phyloP scores from a whole-genome alignment of 371 early-diverging fungal genomes.

The Syncephalastrum sp. region DNA sequence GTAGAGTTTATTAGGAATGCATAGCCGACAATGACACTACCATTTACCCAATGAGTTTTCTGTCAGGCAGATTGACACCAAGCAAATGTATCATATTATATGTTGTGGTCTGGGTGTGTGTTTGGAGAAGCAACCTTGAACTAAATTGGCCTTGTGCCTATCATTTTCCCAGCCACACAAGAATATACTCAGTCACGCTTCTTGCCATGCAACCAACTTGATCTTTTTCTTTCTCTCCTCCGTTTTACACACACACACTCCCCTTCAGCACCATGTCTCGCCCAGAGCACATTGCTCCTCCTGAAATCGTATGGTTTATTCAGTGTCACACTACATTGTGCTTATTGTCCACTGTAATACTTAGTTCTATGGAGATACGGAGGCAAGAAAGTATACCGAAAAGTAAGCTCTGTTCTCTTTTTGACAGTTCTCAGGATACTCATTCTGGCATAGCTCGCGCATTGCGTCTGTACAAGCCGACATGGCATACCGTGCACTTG shows the following conservation, averaged over 20 bases:
- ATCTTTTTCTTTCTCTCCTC: conserved; percentile 12
- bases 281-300: conserved; percentile 95
- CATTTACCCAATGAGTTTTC: conserved; percentile 71
- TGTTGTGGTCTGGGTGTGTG: not conserved
- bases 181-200: conserved; percentile 4
- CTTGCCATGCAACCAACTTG: conserved; percentile 10
- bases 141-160: conserved; percentile 5
- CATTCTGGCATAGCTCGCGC: conserved; percentile 65
- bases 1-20: not conserved
- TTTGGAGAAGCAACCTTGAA: conserved; percentile 2
- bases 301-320: conserved; percentile 79
- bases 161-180: conserved; percentile 8
- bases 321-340: not conserved
- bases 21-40: not conserved
- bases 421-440: not conserved
- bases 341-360: conserved; percentile 18
- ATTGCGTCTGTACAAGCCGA: conserved; percentile 92
- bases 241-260: conserved; percentile 2
- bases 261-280: conserved; percentile 68
- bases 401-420: conserved; percentile 59
- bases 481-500: conserved; percentile 91
- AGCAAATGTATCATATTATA: conserved; percentile 81
- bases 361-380: conserved; percentile 84
- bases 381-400: conserved; percentile 93
- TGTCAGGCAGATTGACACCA: conserved; percentile 93